Conservation (phyloP, 2,329 filamentous ascomycete genomes). For the Raffaelea ambrosiae region DNA sequence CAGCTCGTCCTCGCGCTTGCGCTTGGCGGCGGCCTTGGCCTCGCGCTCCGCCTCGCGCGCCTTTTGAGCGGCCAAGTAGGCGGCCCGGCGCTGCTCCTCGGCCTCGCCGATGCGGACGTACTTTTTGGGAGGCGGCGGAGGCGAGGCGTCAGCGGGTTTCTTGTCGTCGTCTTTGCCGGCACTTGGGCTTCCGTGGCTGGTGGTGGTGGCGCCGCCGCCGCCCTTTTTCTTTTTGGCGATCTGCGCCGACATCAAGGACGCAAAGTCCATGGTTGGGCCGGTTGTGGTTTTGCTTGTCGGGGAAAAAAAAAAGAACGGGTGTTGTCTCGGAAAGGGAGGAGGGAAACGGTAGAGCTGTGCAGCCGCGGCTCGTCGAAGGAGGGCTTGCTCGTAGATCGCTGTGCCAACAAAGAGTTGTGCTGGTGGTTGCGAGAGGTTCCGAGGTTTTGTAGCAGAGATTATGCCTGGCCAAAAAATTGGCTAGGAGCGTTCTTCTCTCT, state of each 20-base stretch:
- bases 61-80: conserved; percentile 76
- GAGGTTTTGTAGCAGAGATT: too few relatives aligned
- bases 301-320: too few relatives aligned
- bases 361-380: too few relatives aligned
- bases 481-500: too few relatives aligned
- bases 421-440: too few relatives aligned
- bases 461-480: too few relatives aligned
- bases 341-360: too few relatives aligned
- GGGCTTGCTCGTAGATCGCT: too few relatives aligned
- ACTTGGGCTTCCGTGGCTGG: not conserved
- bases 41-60: conserved; percentile 63
- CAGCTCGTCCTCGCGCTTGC: conserved; percentile 82
- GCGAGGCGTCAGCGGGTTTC: too few relatives aligned
- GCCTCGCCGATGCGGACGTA: conserved; percentile 79
- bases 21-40: conserved; percentile 65
- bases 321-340: too few relatives aligned
- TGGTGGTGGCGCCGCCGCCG: conserved; percentile 18
- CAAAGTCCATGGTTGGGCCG: conserved; percentile 74
- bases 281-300: too few relatives aligned
- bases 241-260: conserved; percentile 83
- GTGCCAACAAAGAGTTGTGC: too few relatives aligned
- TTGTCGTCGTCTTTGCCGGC: conserved; percentile 29
- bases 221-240: conserved; percentile 71
- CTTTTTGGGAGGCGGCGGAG: conserved; percentile 39
- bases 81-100: conserved; percentile 71